Conservation (phyloP, 306 rosid species). For the Bauhinia variegata region DNA sequence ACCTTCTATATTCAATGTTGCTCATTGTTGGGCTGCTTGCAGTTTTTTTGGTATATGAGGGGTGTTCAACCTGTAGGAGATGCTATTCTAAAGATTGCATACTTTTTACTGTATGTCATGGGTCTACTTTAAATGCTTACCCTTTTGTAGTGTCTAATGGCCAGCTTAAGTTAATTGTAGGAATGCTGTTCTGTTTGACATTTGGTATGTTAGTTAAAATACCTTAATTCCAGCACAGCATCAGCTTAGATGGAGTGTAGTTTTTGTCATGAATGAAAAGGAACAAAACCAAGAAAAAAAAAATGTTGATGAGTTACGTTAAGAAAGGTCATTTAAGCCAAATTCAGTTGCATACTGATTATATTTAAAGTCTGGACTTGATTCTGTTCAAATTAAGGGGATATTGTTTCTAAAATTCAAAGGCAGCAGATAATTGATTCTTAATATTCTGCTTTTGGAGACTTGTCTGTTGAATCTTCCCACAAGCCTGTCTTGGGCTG, state of each 20-base stretch:
- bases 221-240: too few relatives aligned
- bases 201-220: too few relatives aligned
- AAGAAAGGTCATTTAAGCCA: background rate
- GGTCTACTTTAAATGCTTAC: too few relatives aligned
- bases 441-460: conserved; percentile 20
- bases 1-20: conserved; percentile 5
- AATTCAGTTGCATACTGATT: conserved; percentile 6
- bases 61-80: background rate
- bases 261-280: too few relatives aligned
- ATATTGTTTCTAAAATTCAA: conserved; percentile 17
- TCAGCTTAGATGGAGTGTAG: too few relatives aligned
- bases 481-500: background rate
- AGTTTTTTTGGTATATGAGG: conserved; percentile 18
- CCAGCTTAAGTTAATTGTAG: conserved; percentile 18
- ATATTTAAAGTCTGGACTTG: conserved; percentile 15
- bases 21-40: background rate
- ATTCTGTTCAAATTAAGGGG: background rate
- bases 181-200: too few relatives aligned
- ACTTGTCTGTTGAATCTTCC: conserved; percentile 13
- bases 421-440: conserved; percentile 29
- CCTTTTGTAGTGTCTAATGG: conserved; percentile 2
- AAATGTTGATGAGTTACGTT: too few relatives aligned
- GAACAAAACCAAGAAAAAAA: too few relatives aligned
- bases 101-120: too few relatives aligned
- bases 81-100: background rate